A percentile compares a stretch with the other conserved stretches of the same genome.
Evolutionary conservation across 1,284 basidiomycete species (phyloP).

Genomic region (Apiotrichum siamense): DNA sequence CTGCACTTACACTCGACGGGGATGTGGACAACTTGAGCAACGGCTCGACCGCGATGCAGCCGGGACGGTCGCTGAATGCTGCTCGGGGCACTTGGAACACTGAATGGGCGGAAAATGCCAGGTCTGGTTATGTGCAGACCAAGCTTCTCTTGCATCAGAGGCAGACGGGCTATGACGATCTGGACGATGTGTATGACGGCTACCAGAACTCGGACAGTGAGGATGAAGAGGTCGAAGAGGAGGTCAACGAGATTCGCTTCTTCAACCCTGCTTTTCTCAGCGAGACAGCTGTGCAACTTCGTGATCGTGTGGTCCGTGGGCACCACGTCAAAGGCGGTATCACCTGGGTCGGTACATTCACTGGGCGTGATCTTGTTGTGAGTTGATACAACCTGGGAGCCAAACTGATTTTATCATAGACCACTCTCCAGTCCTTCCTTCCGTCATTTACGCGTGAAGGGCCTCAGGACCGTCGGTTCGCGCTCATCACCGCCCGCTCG

Average conservation of each 20-base stretch:
- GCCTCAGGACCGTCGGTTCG: slow-evolving; percentile 67
- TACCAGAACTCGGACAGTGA: slow-evolving; percentile 54
- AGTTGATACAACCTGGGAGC: slow-evolving; percentile 39
- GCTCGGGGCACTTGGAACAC: slow-evolving; percentile 11
- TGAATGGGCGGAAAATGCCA: slow-evolving; percentile 30
- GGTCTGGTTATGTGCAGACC: slow-evolving; percentile 41
- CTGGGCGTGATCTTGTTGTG: slow-evolving; percentile 86
- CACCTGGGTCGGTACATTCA: slow-evolving; percentile 78
- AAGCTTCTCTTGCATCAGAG: slow-evolving; percentile 45
- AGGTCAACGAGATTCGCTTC: slow-evolving; percentile 68
- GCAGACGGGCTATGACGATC: slow-evolving; percentile 36
- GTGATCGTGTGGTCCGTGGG: slow-evolving; percentile 75
- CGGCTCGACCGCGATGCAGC: too few relatives aligned
- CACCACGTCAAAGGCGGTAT: slow-evolving; percentile 87
- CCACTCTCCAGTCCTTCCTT: slow-evolving; percentile 73
- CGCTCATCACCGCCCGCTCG: slow-evolving; percentile 77
- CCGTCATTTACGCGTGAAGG: slow-evolving; percentile 66
- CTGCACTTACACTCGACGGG: background rate
- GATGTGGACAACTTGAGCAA: too few relatives aligned
- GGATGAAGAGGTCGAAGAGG: slow-evolving; percentile 47
- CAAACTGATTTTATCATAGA: slow-evolving; percentile 51
- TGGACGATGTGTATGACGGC: slow-evolving; percentile 49
- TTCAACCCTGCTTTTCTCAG: slow-evolving; percentile 82
- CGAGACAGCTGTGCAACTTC: slow-evolving; percentile 77
- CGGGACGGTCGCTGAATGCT: too few relatives aligned